phyloP scores from a whole-genome alignment of 164 flowering plant species.

The Berberis thunbergii region DNA sequence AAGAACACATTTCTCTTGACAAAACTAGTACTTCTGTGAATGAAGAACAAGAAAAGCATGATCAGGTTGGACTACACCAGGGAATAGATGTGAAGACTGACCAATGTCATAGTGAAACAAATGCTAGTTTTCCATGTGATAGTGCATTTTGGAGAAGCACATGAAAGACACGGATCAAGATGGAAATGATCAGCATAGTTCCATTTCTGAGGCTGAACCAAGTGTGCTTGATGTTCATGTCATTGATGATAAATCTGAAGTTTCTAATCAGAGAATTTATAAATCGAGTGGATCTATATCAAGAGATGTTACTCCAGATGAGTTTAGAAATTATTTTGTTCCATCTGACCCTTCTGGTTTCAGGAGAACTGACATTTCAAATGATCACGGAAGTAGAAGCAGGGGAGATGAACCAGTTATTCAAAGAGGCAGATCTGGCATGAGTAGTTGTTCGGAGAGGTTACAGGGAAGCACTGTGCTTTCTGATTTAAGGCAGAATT shows the following conservation, averaged over 20 bases:
- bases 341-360: slow-evolving; percentile 15
- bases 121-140: slow-evolving; percentile 11
- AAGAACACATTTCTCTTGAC: slow-evolving; percentile 14
- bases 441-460: slow-evolving; percentile 16
- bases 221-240: slow-evolving; percentile 63
- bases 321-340: slow-evolving; percentile 7
- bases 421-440: slow-evolving; percentile 33
- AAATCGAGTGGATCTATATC: slow-evolving; percentile 13
- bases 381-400: slow-evolving; percentile 15
- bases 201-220: slow-evolving; percentile 21
- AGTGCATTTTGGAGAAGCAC: slow-evolving; percentile 15
- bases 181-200: slow-evolving; percentile 1
- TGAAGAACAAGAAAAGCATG: slow-evolving; percentile 19
- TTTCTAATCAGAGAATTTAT: slow-evolving; percentile 6
- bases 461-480: slow-evolving; percentile 12
- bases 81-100: slow-evolving; percentile 6
- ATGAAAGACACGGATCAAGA: slow-evolving; percentile 12
- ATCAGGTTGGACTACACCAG: slow-evolving; percentile 5
- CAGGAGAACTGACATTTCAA: slow-evolving; percentile 9
- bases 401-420: slow-evolving; percentile 18
- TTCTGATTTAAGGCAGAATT: slow-evolving; percentile 41
- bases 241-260: slow-evolving; percentile 27
- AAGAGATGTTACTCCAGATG: slow-evolving; percentile 5
- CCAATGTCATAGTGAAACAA: slow-evolving; percentile 10
- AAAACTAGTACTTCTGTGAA: slow-evolving; percentile 9